phyloP scores from a whole-genome alignment of 1,284 basidiomycete species.

The Ceratobasidium sp. region DNA sequence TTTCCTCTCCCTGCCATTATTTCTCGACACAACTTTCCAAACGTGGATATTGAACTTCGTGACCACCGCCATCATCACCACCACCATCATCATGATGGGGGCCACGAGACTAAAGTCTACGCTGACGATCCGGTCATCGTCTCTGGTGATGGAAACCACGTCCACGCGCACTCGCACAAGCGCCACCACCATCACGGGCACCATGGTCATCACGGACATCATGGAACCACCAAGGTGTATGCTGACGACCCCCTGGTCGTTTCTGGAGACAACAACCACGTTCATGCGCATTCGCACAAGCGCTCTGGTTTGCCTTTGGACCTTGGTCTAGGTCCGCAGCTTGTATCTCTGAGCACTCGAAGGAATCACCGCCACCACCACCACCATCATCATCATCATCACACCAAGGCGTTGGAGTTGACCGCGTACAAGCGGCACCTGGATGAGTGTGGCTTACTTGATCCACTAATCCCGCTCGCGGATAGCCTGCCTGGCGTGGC shows the following conservation, averaged over 20 bases:
- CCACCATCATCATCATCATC: conserved; percentile 4
- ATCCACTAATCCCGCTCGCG: conserved; percentile 11
- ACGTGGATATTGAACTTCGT: background rate
- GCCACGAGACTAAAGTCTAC: conserved; percentile 23
- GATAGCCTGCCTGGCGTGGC: conserved; percentile 6
- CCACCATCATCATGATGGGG: background rate
- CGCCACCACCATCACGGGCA: too few species aligned
- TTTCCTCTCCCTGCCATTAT: conserved; percentile 21
- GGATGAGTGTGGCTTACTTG: conserved; percentile 5
- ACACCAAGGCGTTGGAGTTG: conserved; percentile 1
- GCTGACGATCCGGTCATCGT: conserved; percentile 29
- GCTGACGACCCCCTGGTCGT: conserved; percentile 27
- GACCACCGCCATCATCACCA: conserved; percentile 15
- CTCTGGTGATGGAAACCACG: conserved; percentile 20
- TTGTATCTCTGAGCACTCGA: background rate
- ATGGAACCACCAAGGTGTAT: background rate
- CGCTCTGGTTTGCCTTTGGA: background rate
- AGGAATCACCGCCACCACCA: too few species aligned
- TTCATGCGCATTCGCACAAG: conserved; percentile 15
- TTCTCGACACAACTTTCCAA: background rate
- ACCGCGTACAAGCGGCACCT: background rate
- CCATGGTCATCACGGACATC: conserved; percentile 15
- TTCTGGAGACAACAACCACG: conserved; percentile 14
- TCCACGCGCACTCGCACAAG: conserved; percentile 18
- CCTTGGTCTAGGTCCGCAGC: background rate